These are phyloP conservation scores for Tetrapisispora phaffii DNA, from an alignment of 805 yeast species.

Conservation along the genomic window DNA sequence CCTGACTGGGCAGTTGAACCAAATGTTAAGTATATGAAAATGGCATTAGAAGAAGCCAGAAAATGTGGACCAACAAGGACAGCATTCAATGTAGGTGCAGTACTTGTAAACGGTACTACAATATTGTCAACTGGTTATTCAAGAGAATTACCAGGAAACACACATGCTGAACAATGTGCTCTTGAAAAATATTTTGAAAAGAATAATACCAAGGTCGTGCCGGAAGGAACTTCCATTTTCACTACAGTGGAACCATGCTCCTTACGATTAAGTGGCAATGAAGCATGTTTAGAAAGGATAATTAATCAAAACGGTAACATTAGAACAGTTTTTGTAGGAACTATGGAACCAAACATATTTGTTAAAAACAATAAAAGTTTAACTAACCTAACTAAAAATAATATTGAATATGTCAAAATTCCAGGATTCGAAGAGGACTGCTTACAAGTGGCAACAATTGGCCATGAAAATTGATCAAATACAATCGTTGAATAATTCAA, in stretches of 20 bases:
- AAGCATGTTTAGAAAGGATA: constrained; percentile 80
- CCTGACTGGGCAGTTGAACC: constrained; percentile 76
- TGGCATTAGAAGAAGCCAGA: constrained; percentile 68
- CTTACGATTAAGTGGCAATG: constrained; percentile 75
- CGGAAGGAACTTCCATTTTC: constrained; percentile 70
- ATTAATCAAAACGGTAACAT: constrained; percentile 41
- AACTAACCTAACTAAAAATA: constrained; percentile 41
- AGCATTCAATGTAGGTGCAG: constrained; percentile 92
- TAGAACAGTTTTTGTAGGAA: constrained; percentile 80
- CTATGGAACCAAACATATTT: constrained; percentile 81
- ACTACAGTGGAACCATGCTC: constrained; percentile 99
- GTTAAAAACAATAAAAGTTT: constrained; percentile 66
- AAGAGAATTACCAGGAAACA: constrained; percentile 85
- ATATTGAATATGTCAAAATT: constrained; percentile 65
- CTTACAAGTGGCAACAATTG: constrained; percentile 59
- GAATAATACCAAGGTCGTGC: constrained; percentile 36
- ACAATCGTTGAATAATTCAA: no score
- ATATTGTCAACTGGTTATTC: constrained; percentile 79
- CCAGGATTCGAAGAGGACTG: constrained; percentile 75
- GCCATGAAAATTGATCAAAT: constrained; percentile 37
- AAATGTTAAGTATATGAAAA: constrained; percentile 53
- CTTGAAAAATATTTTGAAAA: constrained; percentile 54
- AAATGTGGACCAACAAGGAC: constrained; percentile 75
- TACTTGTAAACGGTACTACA: constrained; percentile 52
- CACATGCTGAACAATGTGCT: constrained; percentile 97